Base-by-base conservation (phyloP, 2,329 filamentous ascomycete genomes). In the Fusarium proliferatum region DNA sequence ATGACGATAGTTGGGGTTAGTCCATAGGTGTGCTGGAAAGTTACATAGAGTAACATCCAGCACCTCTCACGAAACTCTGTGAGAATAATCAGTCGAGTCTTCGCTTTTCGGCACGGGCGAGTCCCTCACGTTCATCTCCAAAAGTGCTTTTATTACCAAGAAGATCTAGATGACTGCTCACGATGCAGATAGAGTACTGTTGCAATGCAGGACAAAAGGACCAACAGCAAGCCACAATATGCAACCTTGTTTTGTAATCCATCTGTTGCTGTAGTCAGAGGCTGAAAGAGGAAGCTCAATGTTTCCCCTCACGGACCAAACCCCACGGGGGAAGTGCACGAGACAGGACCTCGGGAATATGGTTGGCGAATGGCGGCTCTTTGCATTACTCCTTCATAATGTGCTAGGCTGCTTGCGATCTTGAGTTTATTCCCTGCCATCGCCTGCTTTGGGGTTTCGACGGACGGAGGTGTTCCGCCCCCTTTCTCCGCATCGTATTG, bases 321-420 rank as follows among this genome's bases (percentile, higher is more conserved):
- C 66, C 66, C 67, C 67, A 69, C 66, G 67, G 67, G 67, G 66
- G 67, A 58, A 69, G 11, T 61, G 10, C 53, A 63, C 34, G 52
- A 63, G 60, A 43, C 41, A 26, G 48, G 38, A 57, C 45, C 51
- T 53, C 51, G 45, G 65, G 34, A 64, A 39, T 55, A 41, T 62
- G 36, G 19, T 11, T 36, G 56, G 39, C 66, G 59, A 70, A 70
- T 69, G 41, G 34, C 41, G 48, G 5, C 21, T 63, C 30, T 52
- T 69, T 62, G 51, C 36, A 17, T 63, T 45, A 64, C 49, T 48
- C 26, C 63, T 52, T 67, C 16, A 12, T 23, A 48, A 34, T 34
- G 46, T 65, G 48, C 63, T 64, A 66, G 39, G 30, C 63, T 65
- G 36, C 41, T 57, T 60, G 41, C 26, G 15, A 43, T 36, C 38